phyloP scores from a whole-genome alignment of 106 monocot genomes.

The Allium cepa region DNA sequence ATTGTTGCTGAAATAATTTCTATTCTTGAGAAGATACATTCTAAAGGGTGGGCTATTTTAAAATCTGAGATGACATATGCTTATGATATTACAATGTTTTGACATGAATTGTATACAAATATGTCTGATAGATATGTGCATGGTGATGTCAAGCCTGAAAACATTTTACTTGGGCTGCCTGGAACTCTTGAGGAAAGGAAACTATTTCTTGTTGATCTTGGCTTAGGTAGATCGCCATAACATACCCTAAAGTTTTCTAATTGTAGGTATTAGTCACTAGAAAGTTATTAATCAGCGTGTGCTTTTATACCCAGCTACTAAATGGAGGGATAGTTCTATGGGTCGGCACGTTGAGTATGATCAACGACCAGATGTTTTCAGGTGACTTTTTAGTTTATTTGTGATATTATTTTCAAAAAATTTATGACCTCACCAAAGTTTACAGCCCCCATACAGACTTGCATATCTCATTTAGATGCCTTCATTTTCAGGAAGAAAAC shows the following conservation, averaged over 20 bases:
- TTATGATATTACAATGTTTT: background rate
- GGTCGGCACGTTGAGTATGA: constrained; percentile 79
- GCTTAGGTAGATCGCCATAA: constrained; percentile 41
- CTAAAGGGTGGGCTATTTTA: no score
- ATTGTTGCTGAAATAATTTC: constrained; percentile 66
- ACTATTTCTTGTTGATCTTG: constrained; percentile 93
- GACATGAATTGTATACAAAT: background rate
- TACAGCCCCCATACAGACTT: no score
- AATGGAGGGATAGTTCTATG: constrained; percentile 49
- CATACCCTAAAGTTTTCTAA: background rate
- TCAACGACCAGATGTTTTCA: constrained; percentile 82
- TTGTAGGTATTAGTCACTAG: background rate
- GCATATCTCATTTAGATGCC: no score
- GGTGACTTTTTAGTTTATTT: constrained; percentile 19
- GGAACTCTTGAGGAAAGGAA: constrained; percentile 77
- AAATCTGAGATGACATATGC: background rate
- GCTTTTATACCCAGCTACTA: constrained; percentile 40
- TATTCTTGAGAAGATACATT: constrained; percentile 63
- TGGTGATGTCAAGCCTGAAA: constrained; percentile 94
- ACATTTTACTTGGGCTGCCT: constrained; percentile 87
- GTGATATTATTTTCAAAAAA: background rate
- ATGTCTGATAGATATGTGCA: constrained; percentile 67
- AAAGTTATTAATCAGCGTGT: background rate
- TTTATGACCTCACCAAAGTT: background rate
- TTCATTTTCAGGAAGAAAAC: constrained; percentile 60